phyloP scores from a whole-genome alignment of 768 basidiomycete genomes.

The Myochromella boudieri region DNA sequence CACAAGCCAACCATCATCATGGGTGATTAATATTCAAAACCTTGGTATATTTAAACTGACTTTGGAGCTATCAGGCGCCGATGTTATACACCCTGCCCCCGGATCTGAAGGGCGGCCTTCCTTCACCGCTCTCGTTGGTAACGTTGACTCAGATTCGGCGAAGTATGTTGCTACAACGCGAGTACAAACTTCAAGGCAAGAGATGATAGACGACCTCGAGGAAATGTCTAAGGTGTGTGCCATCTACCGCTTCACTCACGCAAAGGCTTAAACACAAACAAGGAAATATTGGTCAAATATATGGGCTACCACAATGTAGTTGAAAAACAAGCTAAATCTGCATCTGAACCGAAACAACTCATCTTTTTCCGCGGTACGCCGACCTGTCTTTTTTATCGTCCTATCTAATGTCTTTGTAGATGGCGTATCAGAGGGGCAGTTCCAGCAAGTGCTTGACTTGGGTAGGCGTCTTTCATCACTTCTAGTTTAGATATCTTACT shows the following conservation, averaged over 20 bases:
- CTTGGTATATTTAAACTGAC: neutral
- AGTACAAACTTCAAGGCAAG: slow-evolving; percentile 60
- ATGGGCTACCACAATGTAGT: slow-evolving; percentile 46
- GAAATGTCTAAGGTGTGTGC: slow-evolving; percentile 56
- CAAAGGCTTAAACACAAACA: neutral
- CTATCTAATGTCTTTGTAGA: slow-evolving; percentile 32
- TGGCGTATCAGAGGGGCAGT: slow-evolving; percentile 53
- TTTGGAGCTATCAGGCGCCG: slow-evolving; percentile 66
- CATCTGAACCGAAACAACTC: slow-evolving; percentile 49
- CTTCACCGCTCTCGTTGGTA: slow-evolving; percentile 74
- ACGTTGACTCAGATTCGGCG: slow-evolving; percentile 66
- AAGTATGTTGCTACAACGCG: slow-evolving; percentile 59
- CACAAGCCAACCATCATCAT: slow-evolving; percentile 75
- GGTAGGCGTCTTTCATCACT: slow-evolving; percentile 36
- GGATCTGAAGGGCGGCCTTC: slow-evolving; percentile 73
- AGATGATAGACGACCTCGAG: slow-evolving; percentile 69
- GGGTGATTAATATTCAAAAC: slow-evolving; percentile 42
- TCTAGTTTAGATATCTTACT: neutral
- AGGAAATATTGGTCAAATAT: slow-evolving; percentile 57
- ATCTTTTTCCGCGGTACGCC: slow-evolving; percentile 71
- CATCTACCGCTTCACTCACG: neutral
- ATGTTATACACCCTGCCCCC: slow-evolving; percentile 79
- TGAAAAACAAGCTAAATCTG: slow-evolving; percentile 40
- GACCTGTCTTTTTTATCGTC: slow-evolving; percentile 12
- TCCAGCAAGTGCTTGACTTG: slow-evolving; percentile 47